Evolutionary conservation across 345 rosid species (phyloP), one percentile per base, ranked within the genome.

Genomic region (Nasturtium officinale): DNA sequence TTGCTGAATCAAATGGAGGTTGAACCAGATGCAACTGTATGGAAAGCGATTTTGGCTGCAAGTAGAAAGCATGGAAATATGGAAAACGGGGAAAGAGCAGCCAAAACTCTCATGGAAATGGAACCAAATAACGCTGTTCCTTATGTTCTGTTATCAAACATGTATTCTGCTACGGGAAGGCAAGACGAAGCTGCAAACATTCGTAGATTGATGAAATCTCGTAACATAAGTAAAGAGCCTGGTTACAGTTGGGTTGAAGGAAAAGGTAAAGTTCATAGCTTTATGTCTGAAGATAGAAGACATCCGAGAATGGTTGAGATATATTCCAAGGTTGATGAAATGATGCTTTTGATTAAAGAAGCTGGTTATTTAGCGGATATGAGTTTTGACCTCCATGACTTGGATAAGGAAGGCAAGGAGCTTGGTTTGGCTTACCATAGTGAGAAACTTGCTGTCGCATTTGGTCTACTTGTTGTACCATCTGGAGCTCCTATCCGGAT

Each of bases 401-500:
- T 81, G 67, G 96, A 91, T 66, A 84, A 76, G 57, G 89, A 90
- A 75, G 84, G 86, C 5, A 90, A 86, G 76, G 96, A 88, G 83
- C 85, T 82, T 28, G 85, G 96, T 63, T 81, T 91, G 46, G 90
- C 96, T 72, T 90, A 88, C 82, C 96, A 91, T 82, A 90, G 97
- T 73, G 97, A 95, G 87, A 95, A 95, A 71, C 46, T 95, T 80
- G 96, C 90, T 30, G 66, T 87, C 69, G 97, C 97, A 5, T 95
- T 91, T 28, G 99, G 85, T 46, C 81, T 91, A 74, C 84, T 91
- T n/a, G 58, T 58, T 8, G 51, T 82, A 40, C 88, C 93, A 18
- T 42, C 30, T 1, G 88, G 86, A 56, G 88, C 83, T 59, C 91
- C 96, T 1, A 83, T 91, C 35, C 87, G 97, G 30, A 78, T 95